Percentiles rank a stretch among this genome's conserved stretches.
phyloP scores from a whole-genome alignment of 768 basidiomycete species.

The Rickenella mellea region DNA sequence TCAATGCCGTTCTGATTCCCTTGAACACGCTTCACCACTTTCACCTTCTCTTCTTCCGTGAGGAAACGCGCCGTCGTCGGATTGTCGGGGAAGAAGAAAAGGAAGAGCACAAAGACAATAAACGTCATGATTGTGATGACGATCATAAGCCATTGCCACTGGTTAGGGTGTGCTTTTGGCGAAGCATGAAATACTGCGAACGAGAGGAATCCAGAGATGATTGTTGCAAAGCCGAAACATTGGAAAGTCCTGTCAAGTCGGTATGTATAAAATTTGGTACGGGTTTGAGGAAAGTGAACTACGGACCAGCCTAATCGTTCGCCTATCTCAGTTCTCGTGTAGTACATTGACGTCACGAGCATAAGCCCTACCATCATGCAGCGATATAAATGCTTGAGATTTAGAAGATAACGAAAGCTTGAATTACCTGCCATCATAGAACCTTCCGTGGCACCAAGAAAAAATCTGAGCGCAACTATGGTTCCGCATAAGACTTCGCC shows the following conservation, averaged over 20 bases:
- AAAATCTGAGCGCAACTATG: constrained; percentile 11
- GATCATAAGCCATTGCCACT: constrained; percentile 16
- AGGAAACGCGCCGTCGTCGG: constrained; percentile 17
- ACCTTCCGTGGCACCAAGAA: constrained; percentile 14
- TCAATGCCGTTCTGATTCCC: constrained; percentile 19
- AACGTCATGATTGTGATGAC: constrained; percentile 13
- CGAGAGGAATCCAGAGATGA: constrained; percentile 12
- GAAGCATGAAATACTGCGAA: constrained; percentile 10
- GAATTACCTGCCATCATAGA: constrained; percentile 11
- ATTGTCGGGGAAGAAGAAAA: constrained; percentile 16
- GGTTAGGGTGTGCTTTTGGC: constrained; percentile 3
- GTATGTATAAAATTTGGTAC: background rate
- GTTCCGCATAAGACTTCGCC: background rate
- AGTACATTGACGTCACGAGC: constrained; percentile 14
- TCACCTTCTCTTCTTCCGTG: constrained; percentile 12
- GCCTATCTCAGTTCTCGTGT: constrained; percentile 12
- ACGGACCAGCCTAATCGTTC: constrained; percentile 11
- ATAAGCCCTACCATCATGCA: constrained; percentile 14
- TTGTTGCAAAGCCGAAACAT: constrained; percentile 13
- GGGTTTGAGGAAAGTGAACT: background rate
- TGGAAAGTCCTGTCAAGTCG: constrained; percentile 11
- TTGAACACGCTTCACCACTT: constrained; percentile 15
- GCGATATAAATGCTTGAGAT: constrained; percentile 1
- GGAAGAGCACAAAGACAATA: constrained; percentile 10
- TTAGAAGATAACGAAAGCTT: background rate